Percentiles rank a stretch among this genome's conserved stretches.
phyloP scores from a whole-genome alignment of 495 filamentous ascomycete species.

The Pseudomonodictys pantanalensis region DNA sequence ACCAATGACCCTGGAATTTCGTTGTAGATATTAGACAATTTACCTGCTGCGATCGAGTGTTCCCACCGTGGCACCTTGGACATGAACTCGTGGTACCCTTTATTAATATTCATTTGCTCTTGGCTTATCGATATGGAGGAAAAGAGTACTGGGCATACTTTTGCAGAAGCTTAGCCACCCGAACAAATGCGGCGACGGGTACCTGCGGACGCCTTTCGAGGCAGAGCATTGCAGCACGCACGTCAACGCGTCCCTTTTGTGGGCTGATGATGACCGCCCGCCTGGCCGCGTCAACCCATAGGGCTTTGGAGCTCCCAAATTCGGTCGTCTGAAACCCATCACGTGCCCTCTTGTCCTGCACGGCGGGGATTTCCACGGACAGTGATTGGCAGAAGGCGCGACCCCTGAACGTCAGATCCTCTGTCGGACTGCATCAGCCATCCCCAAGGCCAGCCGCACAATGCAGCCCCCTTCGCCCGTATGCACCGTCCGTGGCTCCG shows the following conservation, averaged over 20 bases:
- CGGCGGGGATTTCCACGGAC: not conserved
- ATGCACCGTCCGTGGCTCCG: not conserved
- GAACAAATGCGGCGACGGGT: not conserved
- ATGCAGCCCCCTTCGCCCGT: slow-evolving; percentile 1
- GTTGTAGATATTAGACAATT: slow-evolving; percentile 5
- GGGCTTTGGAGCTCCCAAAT: not conserved
- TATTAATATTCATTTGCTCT: not conserved
- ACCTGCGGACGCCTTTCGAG: no score
- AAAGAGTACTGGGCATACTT: no score
- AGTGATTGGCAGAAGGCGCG: not conserved
- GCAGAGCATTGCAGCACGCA: not conserved
- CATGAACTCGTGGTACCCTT: not conserved
- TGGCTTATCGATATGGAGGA: not conserved
- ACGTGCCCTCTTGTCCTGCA: not conserved
- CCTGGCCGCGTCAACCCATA: not conserved
- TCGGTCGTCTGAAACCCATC: slow-evolving; percentile 6
- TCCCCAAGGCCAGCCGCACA: not conserved
- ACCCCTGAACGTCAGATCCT: slow-evolving; percentile 8
- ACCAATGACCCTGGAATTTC: slow-evolving; percentile 12
- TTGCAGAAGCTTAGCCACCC: not conserved
- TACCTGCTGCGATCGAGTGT: slow-evolving; percentile 13
- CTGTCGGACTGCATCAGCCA: not conserved
- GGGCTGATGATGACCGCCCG: not conserved
- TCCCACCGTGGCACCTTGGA: not conserved
- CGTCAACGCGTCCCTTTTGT: slow-evolving; percentile 1